phyloP scores from a whole-genome alignment of 768 basidiomycete genomes.

The Boletus sp. region DNA sequence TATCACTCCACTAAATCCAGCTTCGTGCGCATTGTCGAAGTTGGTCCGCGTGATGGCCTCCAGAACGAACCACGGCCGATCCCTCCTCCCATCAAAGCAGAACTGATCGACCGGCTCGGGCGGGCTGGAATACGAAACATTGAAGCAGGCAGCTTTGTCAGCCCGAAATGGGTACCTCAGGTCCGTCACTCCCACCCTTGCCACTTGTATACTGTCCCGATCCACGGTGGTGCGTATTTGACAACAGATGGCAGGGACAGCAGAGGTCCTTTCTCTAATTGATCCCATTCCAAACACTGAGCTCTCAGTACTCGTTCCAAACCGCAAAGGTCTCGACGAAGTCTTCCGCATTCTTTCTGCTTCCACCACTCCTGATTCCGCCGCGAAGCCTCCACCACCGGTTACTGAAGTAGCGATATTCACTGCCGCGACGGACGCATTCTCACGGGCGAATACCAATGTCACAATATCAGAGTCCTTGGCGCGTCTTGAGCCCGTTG shows the following conservation, averaged over 20 bases:
- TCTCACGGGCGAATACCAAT: slow-evolving; percentile 84
- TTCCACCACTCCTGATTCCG: slow-evolving; percentile 23
- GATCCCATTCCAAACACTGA: slow-evolving; percentile 51
- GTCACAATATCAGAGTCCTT: slow-evolving; percentile 70
- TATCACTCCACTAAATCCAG: slow-evolving; percentile 15
- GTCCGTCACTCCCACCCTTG: slow-evolving; percentile 28
- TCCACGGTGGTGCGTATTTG: neutral
- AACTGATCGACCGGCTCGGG: slow-evolving; percentile 73
- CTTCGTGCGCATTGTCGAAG: slow-evolving; percentile 67
- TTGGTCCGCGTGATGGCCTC: slow-evolving; percentile 87
- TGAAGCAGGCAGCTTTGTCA: slow-evolving; percentile 88
- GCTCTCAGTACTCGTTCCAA: slow-evolving; percentile 81
- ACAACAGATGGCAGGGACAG: slow-evolving; percentile 80
- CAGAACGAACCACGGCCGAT: slow-evolving; percentile 83
- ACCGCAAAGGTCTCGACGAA: slow-evolving; percentile 69
- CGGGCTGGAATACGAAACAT: slow-evolving; percentile 65
- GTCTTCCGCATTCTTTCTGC: slow-evolving; percentile 54
- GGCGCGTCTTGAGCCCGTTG: slow-evolving; percentile 56
- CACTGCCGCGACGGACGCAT: slow-evolving; percentile 83
- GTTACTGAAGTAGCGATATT: slow-evolving; percentile 88
- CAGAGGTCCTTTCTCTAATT: slow-evolving; percentile 63
- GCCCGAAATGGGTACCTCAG: slow-evolving; percentile 93
- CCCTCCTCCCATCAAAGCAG: slow-evolving; percentile 69
- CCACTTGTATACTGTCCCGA: neutral
- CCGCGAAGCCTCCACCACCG: slow-evolving; percentile 41